Percentiles rank a stretch among this genome's conserved stretches.
These are phyloP conservation scores for Podospora appendiculata DNA, from an alignment of 495 filamentous ascomycete species.

Conservation along the genomic window DNA sequence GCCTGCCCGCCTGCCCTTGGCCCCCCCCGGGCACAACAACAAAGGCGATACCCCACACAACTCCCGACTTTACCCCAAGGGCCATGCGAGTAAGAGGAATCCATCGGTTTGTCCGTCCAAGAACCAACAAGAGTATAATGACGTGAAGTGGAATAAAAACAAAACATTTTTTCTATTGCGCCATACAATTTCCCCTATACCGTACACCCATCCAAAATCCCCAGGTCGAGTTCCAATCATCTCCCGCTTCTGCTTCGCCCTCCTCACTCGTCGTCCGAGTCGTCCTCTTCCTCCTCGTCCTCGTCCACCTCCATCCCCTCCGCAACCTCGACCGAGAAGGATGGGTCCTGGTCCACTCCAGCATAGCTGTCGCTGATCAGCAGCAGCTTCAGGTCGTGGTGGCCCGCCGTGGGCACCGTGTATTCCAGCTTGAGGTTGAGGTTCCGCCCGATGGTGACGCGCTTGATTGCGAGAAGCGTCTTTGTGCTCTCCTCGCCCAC, in stretches of 20 bases:
- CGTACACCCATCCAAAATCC: too few species aligned
- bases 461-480: constrained; percentile 84
- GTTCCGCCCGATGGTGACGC: constrained; percentile 74
- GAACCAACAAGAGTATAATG: neutral
- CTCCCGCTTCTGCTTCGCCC: too few species aligned
- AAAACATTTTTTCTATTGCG: too few species aligned
- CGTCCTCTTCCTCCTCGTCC: constrained; percentile 71
- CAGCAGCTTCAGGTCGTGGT: constrained; percentile 83
- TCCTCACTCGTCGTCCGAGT: constrained; percentile 36
- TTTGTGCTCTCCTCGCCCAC: constrained; percentile 86
- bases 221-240: too few species aligned
- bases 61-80: constrained; percentile 15
- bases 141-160: too few species aligned
- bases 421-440: constrained; percentile 79
- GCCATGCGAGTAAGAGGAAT: neutral
- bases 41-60: constrained; percentile 12
- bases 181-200: too few species aligned
- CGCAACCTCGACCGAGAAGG: constrained; percentile 73
- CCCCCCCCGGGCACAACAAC: constrained; percentile 11
- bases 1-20: neutral
- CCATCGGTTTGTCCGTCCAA: neutral
- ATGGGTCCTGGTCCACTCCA: constrained; percentile 92
- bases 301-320: constrained; percentile 96
- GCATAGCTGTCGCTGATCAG: constrained; percentile 98
- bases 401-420: constrained; percentile 74